Conservation (phyloP, 83 land plant species). For the Thuja plicata region DNA sequence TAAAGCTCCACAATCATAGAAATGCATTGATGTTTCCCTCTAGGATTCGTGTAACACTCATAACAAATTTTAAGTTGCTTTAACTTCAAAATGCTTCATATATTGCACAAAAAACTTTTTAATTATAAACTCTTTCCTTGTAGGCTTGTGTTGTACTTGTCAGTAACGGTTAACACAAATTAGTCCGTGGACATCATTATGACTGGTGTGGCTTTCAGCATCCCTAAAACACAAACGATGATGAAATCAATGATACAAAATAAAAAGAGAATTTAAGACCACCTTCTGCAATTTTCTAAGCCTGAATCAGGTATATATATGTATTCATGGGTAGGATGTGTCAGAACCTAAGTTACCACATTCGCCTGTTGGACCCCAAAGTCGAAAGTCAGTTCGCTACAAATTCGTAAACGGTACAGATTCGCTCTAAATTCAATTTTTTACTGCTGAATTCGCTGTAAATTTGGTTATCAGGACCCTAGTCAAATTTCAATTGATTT, state of each 20-base stretch:
- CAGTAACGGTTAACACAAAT: not conserved
- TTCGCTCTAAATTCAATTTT: no score
- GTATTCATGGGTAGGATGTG: no score
- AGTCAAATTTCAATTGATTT: no score
- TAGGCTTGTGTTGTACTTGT: not conserved
- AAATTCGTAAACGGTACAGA: no score
- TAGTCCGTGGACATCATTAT: not conserved
- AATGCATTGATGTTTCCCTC: not conserved
- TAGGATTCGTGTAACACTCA: not conserved
- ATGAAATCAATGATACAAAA: not conserved
- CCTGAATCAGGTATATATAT: no score
- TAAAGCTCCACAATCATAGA: not conserved
- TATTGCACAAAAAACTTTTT: no score
- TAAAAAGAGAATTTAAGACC: not conserved
- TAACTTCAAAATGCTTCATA: not conserved
- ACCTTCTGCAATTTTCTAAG: not conserved
- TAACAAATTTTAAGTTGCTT: not conserved
- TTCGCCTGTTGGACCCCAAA: no score
- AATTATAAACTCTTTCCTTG: not conserved
- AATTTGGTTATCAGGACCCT: no score
- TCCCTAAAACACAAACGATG: not conserved
- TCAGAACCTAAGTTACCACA: no score
- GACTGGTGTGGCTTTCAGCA: not conserved
- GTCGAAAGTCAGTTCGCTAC: no score
- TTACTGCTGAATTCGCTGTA: no score